These are phyloP conservation scores for Arabidopsis arenosa DNA, from an alignment of 345 rosid genomes.

Conservation along the genomic window DNA sequence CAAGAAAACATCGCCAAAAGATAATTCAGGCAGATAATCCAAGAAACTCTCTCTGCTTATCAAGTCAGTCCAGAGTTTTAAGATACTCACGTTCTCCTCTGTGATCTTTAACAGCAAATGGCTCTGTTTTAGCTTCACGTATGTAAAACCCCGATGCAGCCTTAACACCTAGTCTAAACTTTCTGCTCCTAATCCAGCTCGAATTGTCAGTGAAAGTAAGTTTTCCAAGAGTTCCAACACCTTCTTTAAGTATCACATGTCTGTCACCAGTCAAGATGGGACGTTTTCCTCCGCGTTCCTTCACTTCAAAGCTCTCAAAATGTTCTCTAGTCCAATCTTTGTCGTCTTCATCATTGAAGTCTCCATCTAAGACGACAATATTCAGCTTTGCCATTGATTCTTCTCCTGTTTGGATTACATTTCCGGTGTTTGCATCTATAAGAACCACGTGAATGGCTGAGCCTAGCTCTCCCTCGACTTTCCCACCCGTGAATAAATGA, in stretches of 20 bases:
- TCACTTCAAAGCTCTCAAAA: slow-evolving; percentile 74
- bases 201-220: slow-evolving; percentile 91
- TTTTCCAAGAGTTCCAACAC: slow-evolving; percentile 85
- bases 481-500: slow-evolving; percentile 91
- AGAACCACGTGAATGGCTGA: slow-evolving; percentile 79
- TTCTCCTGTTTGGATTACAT: slow-evolving; percentile 63
- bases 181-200: slow-evolving; percentile 98
- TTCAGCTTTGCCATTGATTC: slow-evolving; percentile 71
- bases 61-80: slow-evolving; percentile 10
- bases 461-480: slow-evolving; percentile 89
- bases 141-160: slow-evolving; percentile 56
- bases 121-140: slow-evolving; percentile 86
- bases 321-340: slow-evolving; percentile 74
- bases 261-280: slow-evolving; percentile 87
- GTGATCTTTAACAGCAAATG: slow-evolving; percentile 94
- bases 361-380: slow-evolving; percentile 84
- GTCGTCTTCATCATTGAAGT: slow-evolving; percentile 68
- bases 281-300: slow-evolving; percentile 87
- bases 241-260: slow-evolving; percentile 75
- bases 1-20: slow-evolving; percentile 29
- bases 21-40: slow-evolving; percentile 10
- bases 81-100: slow-evolving; percentile 88
- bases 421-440: slow-evolving; percentile 62
- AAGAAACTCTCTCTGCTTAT: not conserved
- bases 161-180: slow-evolving; percentile 92